Evolutionary conservation across 768 basidiomycete genomes (phyloP).

Genomic region (Trichaptum fuscoviolaceum): DNA sequence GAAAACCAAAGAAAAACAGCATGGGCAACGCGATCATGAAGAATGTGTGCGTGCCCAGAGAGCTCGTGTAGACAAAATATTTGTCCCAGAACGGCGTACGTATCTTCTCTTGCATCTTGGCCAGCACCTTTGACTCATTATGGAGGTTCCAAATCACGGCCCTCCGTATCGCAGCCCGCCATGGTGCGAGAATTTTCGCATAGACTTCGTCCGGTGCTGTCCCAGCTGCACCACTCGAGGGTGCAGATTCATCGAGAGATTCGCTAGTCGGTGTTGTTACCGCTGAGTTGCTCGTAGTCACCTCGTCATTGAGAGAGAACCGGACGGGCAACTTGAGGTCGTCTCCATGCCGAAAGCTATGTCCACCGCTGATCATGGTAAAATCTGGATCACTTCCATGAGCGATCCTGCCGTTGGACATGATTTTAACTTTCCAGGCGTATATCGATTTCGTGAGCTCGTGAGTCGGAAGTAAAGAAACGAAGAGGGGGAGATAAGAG

Average conservation of each 20-base stretch:
- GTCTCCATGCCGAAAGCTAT: background rate
- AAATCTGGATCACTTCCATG: background rate
- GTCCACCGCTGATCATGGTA: background rate
- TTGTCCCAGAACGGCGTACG: conserved; percentile 65
- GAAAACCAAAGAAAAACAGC: conserved; percentile 84
- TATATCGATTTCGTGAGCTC: background rate
- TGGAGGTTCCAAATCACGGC: conserved; percentile 47
- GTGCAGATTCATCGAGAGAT: background rate
- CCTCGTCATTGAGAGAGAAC: background rate
- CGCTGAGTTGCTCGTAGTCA: background rate
- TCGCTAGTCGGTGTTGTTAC: background rate
- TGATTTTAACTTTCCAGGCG: background rate
- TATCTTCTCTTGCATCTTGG: conserved; percentile 51
- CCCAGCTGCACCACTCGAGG: background rate
- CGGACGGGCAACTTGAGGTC: background rate
- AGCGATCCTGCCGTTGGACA: background rate
- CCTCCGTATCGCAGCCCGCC: conserved; percentile 59
- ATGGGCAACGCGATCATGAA: conserved; percentile 88
- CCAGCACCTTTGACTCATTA: conserved; percentile 57
- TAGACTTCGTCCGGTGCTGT: conserved; percentile 44
- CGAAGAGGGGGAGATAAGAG: background rate
- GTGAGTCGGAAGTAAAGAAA: background rate
- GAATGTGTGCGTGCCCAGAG: conserved; percentile 83
- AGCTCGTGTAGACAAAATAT: conserved; percentile 81
- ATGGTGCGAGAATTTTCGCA: conserved; percentile 53